These are phyloP conservation scores for Talaromyces marneffei DNA, from an alignment of 2,329 filamentous ascomycete genomes.

Conservation along the genomic window DNA sequence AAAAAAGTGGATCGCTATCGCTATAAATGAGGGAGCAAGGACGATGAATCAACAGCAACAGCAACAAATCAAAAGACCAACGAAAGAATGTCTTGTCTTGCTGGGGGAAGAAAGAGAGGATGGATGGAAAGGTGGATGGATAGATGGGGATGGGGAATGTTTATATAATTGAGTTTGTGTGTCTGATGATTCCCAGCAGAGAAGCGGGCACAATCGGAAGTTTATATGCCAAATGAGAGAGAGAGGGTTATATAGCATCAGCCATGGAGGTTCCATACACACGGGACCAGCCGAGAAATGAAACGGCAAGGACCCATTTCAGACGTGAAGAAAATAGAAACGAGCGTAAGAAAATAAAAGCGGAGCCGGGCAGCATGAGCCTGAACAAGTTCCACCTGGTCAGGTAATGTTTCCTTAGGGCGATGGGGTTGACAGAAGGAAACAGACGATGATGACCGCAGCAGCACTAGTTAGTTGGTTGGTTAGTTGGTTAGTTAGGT, in stretches of 20 bases:
- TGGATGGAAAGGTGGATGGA: neutral
- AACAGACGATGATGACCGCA: slow-evolving; percentile 2
- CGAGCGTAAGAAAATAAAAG: neutral
- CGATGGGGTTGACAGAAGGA: neutral
- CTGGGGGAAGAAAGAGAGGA: slow-evolving; percentile 2
- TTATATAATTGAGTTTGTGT: neutral
- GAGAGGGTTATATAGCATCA: slow-evolving; percentile 1
- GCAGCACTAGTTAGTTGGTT: neutral
- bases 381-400: neutral
- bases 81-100: slow-evolving; percentile 9
- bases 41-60: neutral
- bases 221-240: slow-evolving; percentile 7
- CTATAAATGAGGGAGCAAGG: neutral
- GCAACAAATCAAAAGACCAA: slow-evolving; percentile 5
- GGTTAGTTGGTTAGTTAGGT: neutral
- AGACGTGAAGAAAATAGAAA: slow-evolving; percentile 2
- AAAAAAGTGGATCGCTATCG: neutral
- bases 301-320: slow-evolving; percentile 7
- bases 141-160: neutral
- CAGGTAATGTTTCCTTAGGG: neutral
- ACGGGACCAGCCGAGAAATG: slow-evolving; percentile 12
- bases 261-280: slow-evolving; percentile 13
- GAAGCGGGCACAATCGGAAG: slow-evolving; percentile 7
- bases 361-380: neutral
- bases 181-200: neutral